Percentiles rank a stretch among this genome's conserved stretches.
phyloP scores from a whole-genome alignment of 306 rosid genomes.

The Comarum palustre region DNA sequence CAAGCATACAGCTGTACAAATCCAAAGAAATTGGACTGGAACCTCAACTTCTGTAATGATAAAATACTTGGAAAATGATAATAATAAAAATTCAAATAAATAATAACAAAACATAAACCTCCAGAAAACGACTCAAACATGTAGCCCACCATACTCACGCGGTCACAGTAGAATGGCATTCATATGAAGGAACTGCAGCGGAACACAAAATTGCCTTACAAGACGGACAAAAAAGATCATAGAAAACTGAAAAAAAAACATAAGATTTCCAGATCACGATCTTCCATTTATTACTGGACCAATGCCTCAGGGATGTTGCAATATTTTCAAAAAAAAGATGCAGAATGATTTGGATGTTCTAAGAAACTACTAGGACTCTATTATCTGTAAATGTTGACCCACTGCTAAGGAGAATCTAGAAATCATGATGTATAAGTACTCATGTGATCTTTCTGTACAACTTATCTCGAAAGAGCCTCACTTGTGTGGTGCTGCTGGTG shows the following conservation, averaged over 20 bases:
- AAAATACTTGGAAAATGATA: not conserved
- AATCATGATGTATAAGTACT: not conserved
- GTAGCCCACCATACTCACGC: constrained; percentile 39
- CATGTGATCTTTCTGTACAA: not conserved
- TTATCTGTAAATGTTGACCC: not conserved
- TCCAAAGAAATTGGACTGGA: not conserved
- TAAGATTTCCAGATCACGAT: not conserved
- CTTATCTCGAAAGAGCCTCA: not conserved
- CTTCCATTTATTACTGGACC: not conserved
- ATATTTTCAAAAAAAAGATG: not conserved
- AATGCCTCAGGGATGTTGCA: not conserved
- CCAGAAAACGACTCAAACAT: constrained; percentile 4
- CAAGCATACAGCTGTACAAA: not conserved
- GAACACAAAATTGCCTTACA: not conserved
- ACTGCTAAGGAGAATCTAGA: not conserved
- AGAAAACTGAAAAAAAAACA: not conserved
- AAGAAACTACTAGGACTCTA: not conserved
- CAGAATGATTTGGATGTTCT: constrained; percentile 1
- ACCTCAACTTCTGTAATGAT: not conserved
- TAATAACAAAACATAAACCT: not conserved
- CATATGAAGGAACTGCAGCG: not conserved
- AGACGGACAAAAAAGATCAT: not conserved
- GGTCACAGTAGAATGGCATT: constrained; percentile 7
- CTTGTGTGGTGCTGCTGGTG: not conserved
- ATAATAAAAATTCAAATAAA: not conserved